A percentile compares a stretch with the other conserved stretches of the same genome.
Conservation (phyloP, 495 filamentous ascomycete genomes). For the Talaromyces thailandensis region DNA sequence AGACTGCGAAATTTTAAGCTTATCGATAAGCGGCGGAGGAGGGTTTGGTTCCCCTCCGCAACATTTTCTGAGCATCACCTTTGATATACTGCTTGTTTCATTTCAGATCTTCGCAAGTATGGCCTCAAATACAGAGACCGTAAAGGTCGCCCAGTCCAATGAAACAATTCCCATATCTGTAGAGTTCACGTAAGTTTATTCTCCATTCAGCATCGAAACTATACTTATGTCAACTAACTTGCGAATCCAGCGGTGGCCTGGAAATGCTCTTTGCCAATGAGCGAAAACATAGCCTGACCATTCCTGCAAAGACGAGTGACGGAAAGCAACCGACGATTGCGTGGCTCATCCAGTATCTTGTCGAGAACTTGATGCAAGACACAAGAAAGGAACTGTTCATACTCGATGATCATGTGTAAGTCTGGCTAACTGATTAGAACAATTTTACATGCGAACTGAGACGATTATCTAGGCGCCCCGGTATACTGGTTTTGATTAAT, state of each 20-base stretch:
- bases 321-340: constrained; percentile 57
- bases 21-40: constrained; percentile 37
- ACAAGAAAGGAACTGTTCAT: constrained; percentile 84
- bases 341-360: constrained; percentile 74
- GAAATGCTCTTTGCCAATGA: constrained; percentile 88
- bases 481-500: constrained; percentile 96
- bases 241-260: constrained; percentile 66
- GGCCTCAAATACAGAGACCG: background rate
- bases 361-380: constrained; percentile 76
- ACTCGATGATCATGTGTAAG: constrained; percentile 79
- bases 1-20: constrained; percentile 22
- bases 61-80: background rate
- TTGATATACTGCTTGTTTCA: no score
- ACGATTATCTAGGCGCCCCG: constrained; percentile 59
- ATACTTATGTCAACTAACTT: constrained; percentile 4
- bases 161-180: constrained; percentile 46
- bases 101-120: background rate
- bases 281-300: constrained; percentile 55
- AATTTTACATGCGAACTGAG: background rate
- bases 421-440: constrained; percentile 8
- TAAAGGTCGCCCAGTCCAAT: background rate
- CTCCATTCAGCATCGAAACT: background rate
- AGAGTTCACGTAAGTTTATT: constrained; percentile 61
- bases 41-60: background rate
- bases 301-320: constrained; percentile 53